These are phyloP conservation scores for Colletotrichum sp. DNA, from an alignment of 2,329 filamentous ascomycete species.

Conservation along the genomic window DNA sequence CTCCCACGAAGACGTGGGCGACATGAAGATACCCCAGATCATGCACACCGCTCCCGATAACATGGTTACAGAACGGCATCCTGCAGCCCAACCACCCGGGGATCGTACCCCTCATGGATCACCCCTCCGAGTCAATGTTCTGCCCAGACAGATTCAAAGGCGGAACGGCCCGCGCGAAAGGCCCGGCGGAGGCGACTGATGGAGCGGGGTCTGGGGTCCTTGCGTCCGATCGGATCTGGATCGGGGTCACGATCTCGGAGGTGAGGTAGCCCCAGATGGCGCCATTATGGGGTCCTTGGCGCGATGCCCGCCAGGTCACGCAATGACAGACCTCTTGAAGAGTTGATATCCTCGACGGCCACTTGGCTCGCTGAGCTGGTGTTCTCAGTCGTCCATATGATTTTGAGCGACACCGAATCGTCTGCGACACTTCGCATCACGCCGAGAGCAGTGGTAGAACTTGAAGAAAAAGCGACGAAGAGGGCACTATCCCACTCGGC, in stretches of 20 bases:
- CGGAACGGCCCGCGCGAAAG: conserved; percentile 9
- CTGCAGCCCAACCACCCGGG: background rate
- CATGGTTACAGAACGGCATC: background rate
- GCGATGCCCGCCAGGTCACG: background rate
- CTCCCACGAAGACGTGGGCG: fast-evolving
- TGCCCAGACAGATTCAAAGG: background rate
- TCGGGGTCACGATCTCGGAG: background rate
- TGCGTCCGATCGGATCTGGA: conserved; percentile 4
- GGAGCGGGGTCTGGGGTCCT: background rate
- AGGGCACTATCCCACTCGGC: background rate
- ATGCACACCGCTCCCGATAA: background rate
- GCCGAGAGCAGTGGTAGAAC: background rate
- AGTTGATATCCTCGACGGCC: background rate
- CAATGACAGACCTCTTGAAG: background rate
- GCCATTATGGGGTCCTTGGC: conserved; percentile 12
- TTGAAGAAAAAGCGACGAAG: background rate
- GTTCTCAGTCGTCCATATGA: background rate
- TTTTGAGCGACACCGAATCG: background rate
- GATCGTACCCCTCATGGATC: background rate
- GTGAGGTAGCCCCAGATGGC: conserved; percentile 3
- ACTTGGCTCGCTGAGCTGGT: background rate
- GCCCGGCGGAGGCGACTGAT: background rate
- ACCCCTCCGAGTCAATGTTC: background rate
- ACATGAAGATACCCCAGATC: background rate
- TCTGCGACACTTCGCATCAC: background rate